Percentiles rank a stretch among this genome's conserved stretches.
These are phyloP conservation scores for Fusarium euwallaceae DNA, from an alignment of 2,329 filamentous ascomycete species.

Conservation along the genomic window DNA sequence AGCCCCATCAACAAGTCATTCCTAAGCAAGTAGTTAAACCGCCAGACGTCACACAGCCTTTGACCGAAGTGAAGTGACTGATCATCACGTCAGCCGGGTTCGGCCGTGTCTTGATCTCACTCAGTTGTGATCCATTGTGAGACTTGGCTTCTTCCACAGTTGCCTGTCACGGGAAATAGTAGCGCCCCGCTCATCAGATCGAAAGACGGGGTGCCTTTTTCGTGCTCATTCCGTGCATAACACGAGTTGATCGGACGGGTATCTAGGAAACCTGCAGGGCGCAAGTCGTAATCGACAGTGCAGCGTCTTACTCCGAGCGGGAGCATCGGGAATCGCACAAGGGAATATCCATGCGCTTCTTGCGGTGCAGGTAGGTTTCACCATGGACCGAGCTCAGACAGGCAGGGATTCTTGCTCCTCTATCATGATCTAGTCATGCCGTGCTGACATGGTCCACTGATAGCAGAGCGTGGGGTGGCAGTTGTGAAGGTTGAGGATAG, in stretches of 20 bases:
- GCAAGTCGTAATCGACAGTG: slow-evolving; percentile 1
- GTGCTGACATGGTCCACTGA: slow-evolving; percentile 11
- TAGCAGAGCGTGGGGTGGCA: slow-evolving; percentile 1
- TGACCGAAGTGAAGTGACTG: slow-evolving; percentile 9
- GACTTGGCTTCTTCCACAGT: neutral
- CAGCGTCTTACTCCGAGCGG: slow-evolving; percentile 6
- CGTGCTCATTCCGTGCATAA: slow-evolving; percentile 4
- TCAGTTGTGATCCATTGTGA: neutral
- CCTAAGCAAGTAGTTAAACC: slow-evolving; percentile 13
- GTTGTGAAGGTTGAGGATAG: neutral
- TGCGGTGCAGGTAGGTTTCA: neutral
- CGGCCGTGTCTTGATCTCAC: neutral
- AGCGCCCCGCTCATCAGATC: neutral
- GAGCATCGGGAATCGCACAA: slow-evolving; percentile 8
- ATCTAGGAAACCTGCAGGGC: slow-evolving; percentile 15
- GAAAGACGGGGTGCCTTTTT: slow-evolving; percentile 14
- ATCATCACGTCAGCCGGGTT: slow-evolving; percentile 6
- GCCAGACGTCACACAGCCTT: neutral
- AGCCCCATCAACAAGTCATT: slow-evolving; percentile 11
- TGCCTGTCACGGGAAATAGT: neutral
- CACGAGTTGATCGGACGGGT: slow-evolving; percentile 1
- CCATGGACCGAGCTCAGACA: slow-evolving; percentile 1
- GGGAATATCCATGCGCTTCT: slow-evolving; percentile 8
- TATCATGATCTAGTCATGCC: neutral
- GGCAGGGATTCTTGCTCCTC: neutral